These are phyloP conservation scores for thale cress (Arabidopsis thaliana) DNA, from an alignment of 345 rosid genomes.

Conservation along the genomic window DNA sequence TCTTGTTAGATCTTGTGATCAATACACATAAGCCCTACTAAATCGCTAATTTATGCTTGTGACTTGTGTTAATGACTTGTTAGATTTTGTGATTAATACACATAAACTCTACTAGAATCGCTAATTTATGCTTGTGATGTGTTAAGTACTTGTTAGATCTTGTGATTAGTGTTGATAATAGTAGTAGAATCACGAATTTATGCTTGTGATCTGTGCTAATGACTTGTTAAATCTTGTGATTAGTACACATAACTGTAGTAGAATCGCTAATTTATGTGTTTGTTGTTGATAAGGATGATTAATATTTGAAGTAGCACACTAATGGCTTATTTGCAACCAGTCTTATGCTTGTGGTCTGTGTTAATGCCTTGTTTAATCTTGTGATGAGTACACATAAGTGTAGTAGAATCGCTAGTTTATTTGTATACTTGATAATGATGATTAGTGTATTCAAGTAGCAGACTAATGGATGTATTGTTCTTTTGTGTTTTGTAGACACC, in stretches of 20 bases:
- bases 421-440: background rate
- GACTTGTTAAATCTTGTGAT: background rate
- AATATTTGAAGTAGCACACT: too few species aligned
- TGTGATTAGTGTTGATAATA: background rate
- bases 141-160: background rate
- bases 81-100: background rate
- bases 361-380: too few species aligned
- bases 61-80: background rate
- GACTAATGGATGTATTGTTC: conserved; percentile 11
- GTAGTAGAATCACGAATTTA: background rate
- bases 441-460: background rate
- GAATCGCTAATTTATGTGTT: too few species aligned
- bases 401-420: too few species aligned
- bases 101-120: too few species aligned
- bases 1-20: background rate
- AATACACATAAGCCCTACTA: too few species aligned
- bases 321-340: background rate
- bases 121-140: background rate
- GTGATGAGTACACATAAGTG: background rate
- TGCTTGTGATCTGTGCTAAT: background rate
- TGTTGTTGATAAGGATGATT: background rate
- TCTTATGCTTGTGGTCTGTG: background rate
- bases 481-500: conserved; percentile 58
- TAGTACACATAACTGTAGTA: too few species aligned
- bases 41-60: background rate